phyloP scores from a whole-genome alignment of 2,329 filamentous ascomycete genomes.

The Aspergillus flavus region DNA sequence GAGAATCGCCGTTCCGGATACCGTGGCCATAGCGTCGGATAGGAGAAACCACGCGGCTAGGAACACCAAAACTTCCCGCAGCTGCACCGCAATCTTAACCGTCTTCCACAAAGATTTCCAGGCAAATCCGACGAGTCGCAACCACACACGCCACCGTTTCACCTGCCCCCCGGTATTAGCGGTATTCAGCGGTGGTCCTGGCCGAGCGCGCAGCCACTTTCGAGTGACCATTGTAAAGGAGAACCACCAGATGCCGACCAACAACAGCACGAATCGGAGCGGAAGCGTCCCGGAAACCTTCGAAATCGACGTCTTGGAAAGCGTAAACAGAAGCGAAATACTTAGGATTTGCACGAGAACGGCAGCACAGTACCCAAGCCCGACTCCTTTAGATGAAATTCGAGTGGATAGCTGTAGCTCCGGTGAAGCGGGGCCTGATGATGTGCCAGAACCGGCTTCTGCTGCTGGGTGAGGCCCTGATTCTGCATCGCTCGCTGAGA shows the following conservation, averaged over 20 bases:
- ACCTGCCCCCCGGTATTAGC: slow-evolving; percentile 14
- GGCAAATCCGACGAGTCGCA: slow-evolving; percentile 73
- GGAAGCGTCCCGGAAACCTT: slow-evolving; percentile 75
- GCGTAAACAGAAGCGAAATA: slow-evolving; percentile 69
- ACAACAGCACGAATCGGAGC: slow-evolving; percentile 76
- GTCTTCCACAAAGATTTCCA: slow-evolving; percentile 84
- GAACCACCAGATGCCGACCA: slow-evolving; percentile 87
- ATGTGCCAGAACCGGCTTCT: slow-evolving; percentile 7
- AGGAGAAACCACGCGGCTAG: slow-evolving; percentile 87
- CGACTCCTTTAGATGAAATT: slow-evolving; percentile 85
- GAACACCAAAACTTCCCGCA: slow-evolving; percentile 79
- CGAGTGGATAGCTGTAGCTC: slow-evolving; percentile 81
- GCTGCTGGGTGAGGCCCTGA: slow-evolving; percentile 16
- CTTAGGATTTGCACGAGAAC: slow-evolving; percentile 79
- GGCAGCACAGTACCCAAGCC: slow-evolving; percentile 83
- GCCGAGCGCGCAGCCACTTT: slow-evolving; percentile 77
- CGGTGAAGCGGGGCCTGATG: slow-evolving; percentile 45
- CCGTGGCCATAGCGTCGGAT: slow-evolving; percentile 87
- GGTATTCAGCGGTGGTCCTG: slow-evolving; percentile 67
- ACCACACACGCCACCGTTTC: slow-evolving; percentile 51
- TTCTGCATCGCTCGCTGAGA: slow-evolving; percentile 28
- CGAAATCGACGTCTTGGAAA: slow-evolving; percentile 36
- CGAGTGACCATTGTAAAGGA: slow-evolving; percentile 81
- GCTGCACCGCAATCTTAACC: slow-evolving; percentile 66
- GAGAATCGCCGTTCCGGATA: slow-evolving; percentile 85